Evolutionary conservation across 2,329 filamentous ascomycete species (phyloP), one percentile per base, ranked within the genome.

Genomic region (Alternaria brassicicola): DNA sequence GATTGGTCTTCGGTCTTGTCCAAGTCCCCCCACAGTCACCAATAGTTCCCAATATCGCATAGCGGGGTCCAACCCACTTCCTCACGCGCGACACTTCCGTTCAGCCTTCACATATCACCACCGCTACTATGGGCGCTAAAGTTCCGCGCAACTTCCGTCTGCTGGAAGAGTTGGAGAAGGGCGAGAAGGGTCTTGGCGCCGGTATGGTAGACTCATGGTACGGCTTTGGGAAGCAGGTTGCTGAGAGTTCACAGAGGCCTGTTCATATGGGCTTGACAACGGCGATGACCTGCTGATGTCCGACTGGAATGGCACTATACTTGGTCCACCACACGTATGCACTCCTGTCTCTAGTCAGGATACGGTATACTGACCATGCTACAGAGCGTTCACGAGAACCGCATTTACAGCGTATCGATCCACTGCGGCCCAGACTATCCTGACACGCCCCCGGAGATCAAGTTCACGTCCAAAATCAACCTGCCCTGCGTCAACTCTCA

Each of bases 341-440:
- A 9, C 45, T 45, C 31, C 31, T 42, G 35, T 19, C n/a, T 31
- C 3, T 52, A 65, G 8, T 28, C n/a, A 15, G 6, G 1, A 13
- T 2, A 5, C 26, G 28, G 2, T 3, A 10, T 28, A 52, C 59
- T 70, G 30, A 71, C 41, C 36, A 6, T 10, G 8, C 49, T 30
- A 17, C 73, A 95, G 91, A 96, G 93, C 79, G 93, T 89, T 62
- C 94, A 98, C 78, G 95, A 99, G 84, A 99, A 99, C 81, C 91
- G 95, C 73, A 99, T 99, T 82, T 99, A 99, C 85, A 96, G 92
- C 69, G 86, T 99, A 72, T 96, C 94, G 80, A 97, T 99, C 82
- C 90, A 96, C 82, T 99, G 95, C 82, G 93, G 93, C 62, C 84
- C 88, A 47, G 83, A 91, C 57, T 99, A 99, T 78, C 95, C 95